Conservation (phyloP, 1,139 yeast genomes). For the Arxiozyma slooffiae region DNA sequence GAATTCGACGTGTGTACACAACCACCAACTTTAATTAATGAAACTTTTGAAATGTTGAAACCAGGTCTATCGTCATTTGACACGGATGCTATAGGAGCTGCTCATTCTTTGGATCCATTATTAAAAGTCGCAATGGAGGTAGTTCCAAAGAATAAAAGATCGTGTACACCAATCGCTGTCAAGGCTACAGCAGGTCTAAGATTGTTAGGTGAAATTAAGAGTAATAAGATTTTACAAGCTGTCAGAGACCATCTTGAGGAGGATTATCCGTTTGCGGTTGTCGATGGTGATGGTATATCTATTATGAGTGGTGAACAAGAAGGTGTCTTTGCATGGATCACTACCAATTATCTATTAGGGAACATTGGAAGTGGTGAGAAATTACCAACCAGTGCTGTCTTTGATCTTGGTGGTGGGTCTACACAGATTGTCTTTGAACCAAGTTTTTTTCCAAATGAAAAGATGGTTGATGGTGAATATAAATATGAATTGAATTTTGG, state of each 20-base stretch:
- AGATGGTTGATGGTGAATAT: conserved; percentile 80
- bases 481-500: conserved; percentile 75
- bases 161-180: conserved; percentile 87
- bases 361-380: conserved; percentile 72
- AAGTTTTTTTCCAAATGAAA: conserved; percentile 44
- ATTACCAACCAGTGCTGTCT: conserved; percentile 85
- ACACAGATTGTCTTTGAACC: conserved; percentile 98
- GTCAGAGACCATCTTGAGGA: conserved; percentile 66
- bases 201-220: conserved; percentile 66
- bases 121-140: conserved; percentile 60
- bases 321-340: conserved; percentile 99
- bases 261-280: conserved; percentile 86
- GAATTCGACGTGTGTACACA: conserved; percentile 76
- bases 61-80: conserved; percentile 89
- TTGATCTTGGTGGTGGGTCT: conserved; percentile 97
- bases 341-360: conserved; percentile 84
- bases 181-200: conserved; percentile 98
- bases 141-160: conserved; percentile 63
- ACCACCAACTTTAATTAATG: conserved; percentile 71
- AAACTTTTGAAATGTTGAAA: conserved; percentile 76
- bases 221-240: conserved; percentile 58
- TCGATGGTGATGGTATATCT: conserved; percentile 70
- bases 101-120: conserved; percentile 73
- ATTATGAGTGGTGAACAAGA: conserved; percentile 95
- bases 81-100: conserved; percentile 75